Base-by-base conservation (phyloP, 495 filamentous ascomycete genomes). In the Hyaloscypha variabilis region DNA sequence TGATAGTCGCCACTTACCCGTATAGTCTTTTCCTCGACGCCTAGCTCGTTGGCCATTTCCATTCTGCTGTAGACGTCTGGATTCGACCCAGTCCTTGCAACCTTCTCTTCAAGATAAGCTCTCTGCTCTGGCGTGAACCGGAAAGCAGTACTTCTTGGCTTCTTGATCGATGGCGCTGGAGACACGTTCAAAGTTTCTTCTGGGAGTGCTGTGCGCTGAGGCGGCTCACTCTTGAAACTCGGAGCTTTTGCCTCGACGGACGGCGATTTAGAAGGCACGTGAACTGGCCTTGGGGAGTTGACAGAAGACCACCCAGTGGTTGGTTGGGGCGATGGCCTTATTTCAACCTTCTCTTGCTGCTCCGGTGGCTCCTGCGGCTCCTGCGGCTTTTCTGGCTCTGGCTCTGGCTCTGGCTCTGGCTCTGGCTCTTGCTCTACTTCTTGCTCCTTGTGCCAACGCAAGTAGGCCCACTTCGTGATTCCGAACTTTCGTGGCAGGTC, bases 1-100 rank as follows among this genome's bases (percentile, higher is more conserved):
- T 1, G 21, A 24, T 0, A 10, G 8, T 6, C 31, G 3, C 17
- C 39, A 3, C 62, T 11, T 19, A 65, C 62, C 54, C 29, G 50
- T 29, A 65, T 51, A 2, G 54, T 58, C 19, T 52, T 52, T 24
- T 58, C 53, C 17, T 58, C 36, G 11, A 58, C 54, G n/a, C 36
- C 54, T 34, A 65, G 24, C 25, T 65, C 34, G 21, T 25, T 28
- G 6, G 62, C 62, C 28, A 65, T 25, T 23, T 65, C 62, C 23
- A 11, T 23, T 29, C 42, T 65, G 58, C 62, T 56, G 6, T 56
- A 34, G 31, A 29, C 26, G 8, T 19, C 31, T 62, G 49, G 46
- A 62, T n/a, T 31, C 4, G 39, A 21, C n/a, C 59, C 49, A 31
- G 51, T 54, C 19, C 30, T 52, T 24, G 46, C 60, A 2, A 53